Evolutionary conservation across 2,329 filamentous ascomycete species (phyloP), one percentile per base, ranked within the genome.

Genomic region (Botrytis galanthina): DNA sequence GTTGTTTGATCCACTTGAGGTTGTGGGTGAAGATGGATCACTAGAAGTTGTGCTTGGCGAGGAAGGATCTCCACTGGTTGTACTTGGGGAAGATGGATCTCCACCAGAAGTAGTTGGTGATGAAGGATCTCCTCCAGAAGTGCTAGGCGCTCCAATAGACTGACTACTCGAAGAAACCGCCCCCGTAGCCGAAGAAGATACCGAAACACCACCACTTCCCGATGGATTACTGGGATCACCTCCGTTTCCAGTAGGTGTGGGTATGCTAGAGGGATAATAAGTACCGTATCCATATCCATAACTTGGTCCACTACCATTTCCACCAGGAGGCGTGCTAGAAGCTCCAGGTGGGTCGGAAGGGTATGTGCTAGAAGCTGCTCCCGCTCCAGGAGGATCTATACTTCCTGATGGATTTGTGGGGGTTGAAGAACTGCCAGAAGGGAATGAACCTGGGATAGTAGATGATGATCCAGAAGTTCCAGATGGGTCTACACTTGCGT

Each of bases 241-340:
- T 22, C 48, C 66, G 32, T n/a, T 63, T 37, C 37, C 26, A 29
- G 61, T 29, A 3, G 61, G 16, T 10, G 66, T 57, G 54, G 66
- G 48, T 22, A 18, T 32, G 14, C 48, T 42, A 9, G 66, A 42
- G 29, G 48, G 35, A 16, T 68, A 68, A 68, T 68, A 42, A 29
- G 26, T 51, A 42, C 66, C 66, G 42, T 57, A 68, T 4, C 66
- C 66, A 68, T 57, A 68, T 12, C 64, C 35, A 42, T 67, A 67
- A 46, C 46, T 54, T 54, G 48, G 66, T 0, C 35, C 48, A 68
- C 29, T 29, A 4, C 35, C 35, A 68, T 42, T 9, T 29, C 35
- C 48, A 14, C 16, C 18, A 7, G 48, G 18, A 57, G 35, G 35
- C 20, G n/a, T 57, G 10, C 14, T 68, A 9, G 48, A 68, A 42